These are phyloP conservation scores for Phtheirospermum japonicum DNA, from an alignment of 257 asterid species.

Conservation along the genomic window DNA sequence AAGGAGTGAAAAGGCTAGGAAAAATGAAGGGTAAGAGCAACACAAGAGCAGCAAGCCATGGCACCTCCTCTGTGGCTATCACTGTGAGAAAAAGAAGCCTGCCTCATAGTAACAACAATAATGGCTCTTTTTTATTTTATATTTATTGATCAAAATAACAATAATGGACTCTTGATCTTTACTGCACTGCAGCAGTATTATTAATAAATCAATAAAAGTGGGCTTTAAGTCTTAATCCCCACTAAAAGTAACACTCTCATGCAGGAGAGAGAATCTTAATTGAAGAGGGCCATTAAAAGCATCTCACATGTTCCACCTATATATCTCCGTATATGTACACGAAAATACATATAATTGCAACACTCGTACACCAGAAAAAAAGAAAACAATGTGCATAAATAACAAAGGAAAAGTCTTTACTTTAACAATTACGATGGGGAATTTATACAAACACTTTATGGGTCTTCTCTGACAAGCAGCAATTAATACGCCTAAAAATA, in stretches of 20 bases:
- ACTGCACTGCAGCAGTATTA: constrained; percentile 25
- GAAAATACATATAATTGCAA: neutral
- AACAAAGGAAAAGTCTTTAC: neutral
- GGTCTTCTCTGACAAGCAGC: constrained; percentile 14
- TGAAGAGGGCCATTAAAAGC: constrained; percentile 54
- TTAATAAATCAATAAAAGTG: constrained; percentile 5
- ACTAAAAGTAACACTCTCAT: constrained; percentile 36
- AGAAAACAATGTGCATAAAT: neutral
- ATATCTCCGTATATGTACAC: neutral
- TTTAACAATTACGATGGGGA: neutral
- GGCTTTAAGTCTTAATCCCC: constrained; percentile 34
- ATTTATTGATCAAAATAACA: neutral
- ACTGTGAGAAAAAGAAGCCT: constrained; percentile 37
- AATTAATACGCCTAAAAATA: constrained; percentile 22
- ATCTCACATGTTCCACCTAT: constrained; percentile 27
- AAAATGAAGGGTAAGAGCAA: constrained; percentile 64
- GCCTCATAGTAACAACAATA: constrained; percentile 38
- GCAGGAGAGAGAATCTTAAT: constrained; percentile 30
- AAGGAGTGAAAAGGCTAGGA: constrained; percentile 52
- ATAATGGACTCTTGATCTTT: constrained; percentile 27
- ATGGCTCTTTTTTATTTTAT: neutral
- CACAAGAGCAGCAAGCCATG: constrained; percentile 65
- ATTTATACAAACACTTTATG: constrained; percentile 2
- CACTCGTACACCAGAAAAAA: neutral
- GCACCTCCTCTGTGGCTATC: constrained; percentile 60